Evolutionary conservation across 2,329 filamentous ascomycete genomes (phyloP), one percentile per base, ranked within the genome.

Genomic region (Fusarium vanettenii): DNA sequence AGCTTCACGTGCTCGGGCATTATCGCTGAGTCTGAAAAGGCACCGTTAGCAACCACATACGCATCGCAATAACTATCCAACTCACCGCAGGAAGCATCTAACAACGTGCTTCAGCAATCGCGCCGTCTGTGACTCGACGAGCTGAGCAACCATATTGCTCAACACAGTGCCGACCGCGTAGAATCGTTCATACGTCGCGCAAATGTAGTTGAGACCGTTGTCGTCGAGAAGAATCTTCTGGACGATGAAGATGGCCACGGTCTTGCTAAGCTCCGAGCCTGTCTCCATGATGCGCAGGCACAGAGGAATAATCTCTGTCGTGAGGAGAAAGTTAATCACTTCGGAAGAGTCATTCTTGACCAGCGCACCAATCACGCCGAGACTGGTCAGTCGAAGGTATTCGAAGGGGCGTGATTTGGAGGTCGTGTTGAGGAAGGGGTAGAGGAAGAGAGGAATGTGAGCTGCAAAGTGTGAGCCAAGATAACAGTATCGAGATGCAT

Each of bases 231-330:
- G 86, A 29, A 99, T 99, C 89, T 99, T 99, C 85, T 99, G 97
- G 20, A 99, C 97, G 79, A 99, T 99, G 87, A 99, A 99, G 79
- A 99, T 99, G 68, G 97, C 97, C 16, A 99, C 97, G 1, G 97
- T 99, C 88, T 99, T 99, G 88, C 95, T 98, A 70, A 99, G 89
- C 85, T 99, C 97, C 1, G 95, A 98, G 60, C 97, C 97, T 0
- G 97, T 99, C 87, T 99, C 97, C 97, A 99, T 99, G 81, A 99
- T 99, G 71, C 97, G 92, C 52, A 99, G 92, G 83, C 97, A 99
- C 14, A 99, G 90, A 11, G 97, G 97, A 68, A 99, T 99, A 77
- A 99, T 99, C 85, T 99, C 97, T 33, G 97, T 99, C 2, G 97
- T 98, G 59, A 99, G 89, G 64, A 99, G 92, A 82, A 99, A 99